Conservation (phyloP, 2,329 filamentous ascomycete species). For the Phoma sp. region DNA sequence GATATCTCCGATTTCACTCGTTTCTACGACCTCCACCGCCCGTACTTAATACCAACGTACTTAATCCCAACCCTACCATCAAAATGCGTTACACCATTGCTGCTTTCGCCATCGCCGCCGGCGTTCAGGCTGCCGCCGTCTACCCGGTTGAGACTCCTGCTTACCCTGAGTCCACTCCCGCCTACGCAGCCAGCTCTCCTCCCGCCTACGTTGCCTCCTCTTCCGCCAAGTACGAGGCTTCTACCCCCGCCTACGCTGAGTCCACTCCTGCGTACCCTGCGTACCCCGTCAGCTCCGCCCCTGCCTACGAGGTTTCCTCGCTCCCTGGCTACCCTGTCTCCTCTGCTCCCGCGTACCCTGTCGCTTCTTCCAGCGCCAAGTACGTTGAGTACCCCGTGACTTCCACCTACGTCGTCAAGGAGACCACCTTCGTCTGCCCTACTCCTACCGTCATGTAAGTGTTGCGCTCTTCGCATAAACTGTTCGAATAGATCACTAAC, state of each 20-base stretch:
- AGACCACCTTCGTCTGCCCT: constrained; percentile 26
- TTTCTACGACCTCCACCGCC: constrained; percentile 43
- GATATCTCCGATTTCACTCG: constrained; percentile 52
- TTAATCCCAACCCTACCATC: constrained; percentile 46
- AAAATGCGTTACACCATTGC: constrained; percentile 54
- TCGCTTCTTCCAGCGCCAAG: constrained; percentile 9
- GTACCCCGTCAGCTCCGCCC: neutral
- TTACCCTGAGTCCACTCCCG: constrained; percentile 18
- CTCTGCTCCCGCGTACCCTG: constrained; percentile 9
- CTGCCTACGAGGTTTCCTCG: constrained; percentile 4
- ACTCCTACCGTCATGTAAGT: constrained; percentile 26
- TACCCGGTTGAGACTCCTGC: constrained; percentile 1
- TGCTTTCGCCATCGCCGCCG: constrained; percentile 43
- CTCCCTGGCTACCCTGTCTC: constrained; percentile 20
- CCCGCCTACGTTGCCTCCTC: constrained; percentile 21
- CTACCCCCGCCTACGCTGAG: neutral
- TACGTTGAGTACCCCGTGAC: constrained; percentile 16
- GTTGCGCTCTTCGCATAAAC: no score
- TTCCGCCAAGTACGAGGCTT: constrained; percentile 9
- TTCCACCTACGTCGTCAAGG: constrained; percentile 13
- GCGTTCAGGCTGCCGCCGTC: constrained; percentile 25
- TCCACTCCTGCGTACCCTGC: neutral
- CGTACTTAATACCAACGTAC: constrained; percentile 45
- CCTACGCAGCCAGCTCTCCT: constrained; percentile 20
- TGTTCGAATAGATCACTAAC: no score